Evolutionary conservation across 2,329 filamentous ascomycete genomes (phyloP), one percentile per base, ranked within the genome.

Genomic region (Thielaviopsis punctulata): DNA sequence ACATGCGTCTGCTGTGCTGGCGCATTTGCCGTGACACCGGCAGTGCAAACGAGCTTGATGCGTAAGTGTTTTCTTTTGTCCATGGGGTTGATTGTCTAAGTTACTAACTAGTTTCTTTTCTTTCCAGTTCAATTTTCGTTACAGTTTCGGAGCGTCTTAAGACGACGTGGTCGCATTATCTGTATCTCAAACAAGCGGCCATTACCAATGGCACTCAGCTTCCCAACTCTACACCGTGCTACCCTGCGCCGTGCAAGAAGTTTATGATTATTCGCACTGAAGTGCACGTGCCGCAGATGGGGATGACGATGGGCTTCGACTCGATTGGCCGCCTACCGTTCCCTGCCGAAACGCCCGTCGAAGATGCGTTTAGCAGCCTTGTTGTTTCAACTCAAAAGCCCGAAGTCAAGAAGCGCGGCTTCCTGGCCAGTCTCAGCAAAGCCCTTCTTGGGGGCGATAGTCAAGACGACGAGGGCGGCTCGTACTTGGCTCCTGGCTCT

Each of bases 191-290:
- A 63, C 75, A 84, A 49, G 71, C 75, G 50, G 81, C 84, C 13
- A 80, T 84, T 55, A 22, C 30, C 15, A 48, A 52, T n/a, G 45
- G 45, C 39, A 52, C 53, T 2, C 45, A 43, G 30, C 65, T 18
- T 19, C 74, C 73, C 1, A 82, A 86, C 5, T 88, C 85, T 1
- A 86, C 86, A 2, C 86, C 89, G n/a, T 88, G 83, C 60, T 82
- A 82, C 54, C 89, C 89, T 5, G 86, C 87, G 2, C 86, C 89
- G 1, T 84, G 85, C 46, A 86, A 90, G 60, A 77, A 85, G 56
- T 85, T 95, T 56, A 78, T 94, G 65, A 95, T 95, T 59, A 84
- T 95, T 58, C 81, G 87, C 53, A 89, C 85, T 57, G 88, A 95
- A 56, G 60, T 74, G 21, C 69, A 68, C 45, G 59, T 64, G 4